These are phyloP conservation scores for Helotiales sp. DNA, from an alignment of 2,329 filamentous ascomycete species.

Conservation along the genomic window DNA sequence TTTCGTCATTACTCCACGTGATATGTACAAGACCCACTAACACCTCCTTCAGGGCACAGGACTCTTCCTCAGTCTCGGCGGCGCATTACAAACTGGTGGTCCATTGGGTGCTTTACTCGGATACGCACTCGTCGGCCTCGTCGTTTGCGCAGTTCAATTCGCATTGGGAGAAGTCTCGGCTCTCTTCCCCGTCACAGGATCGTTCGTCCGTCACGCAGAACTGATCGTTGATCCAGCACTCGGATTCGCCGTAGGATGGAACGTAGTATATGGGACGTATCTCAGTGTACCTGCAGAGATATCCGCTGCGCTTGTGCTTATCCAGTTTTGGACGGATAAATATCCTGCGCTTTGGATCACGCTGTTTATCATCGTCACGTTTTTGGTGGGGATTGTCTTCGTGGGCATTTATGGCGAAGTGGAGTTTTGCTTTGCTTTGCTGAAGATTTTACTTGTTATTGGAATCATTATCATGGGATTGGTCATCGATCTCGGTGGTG, in stretches of 20 bases:
- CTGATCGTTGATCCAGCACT: conserved; percentile 45
- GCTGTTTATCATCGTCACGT: conserved; percentile 45
- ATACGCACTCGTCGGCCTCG: conserved; percentile 40
- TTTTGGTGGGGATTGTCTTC: conserved; percentile 45
- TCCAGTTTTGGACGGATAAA: conserved; percentile 67
- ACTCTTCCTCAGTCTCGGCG: conserved; percentile 57
- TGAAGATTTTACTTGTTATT: conserved; percentile 66
- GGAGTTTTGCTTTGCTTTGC: conserved; percentile 56
- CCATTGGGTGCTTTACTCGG: conserved; percentile 52
- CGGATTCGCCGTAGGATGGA: conserved; percentile 42
- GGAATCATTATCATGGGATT: conserved; percentile 53
- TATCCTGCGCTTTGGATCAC: conserved; percentile 51
- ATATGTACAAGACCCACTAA: background rate
- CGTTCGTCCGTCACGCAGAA: conserved; percentile 44
- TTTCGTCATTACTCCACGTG: background rate
- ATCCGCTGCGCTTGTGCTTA: conserved; percentile 64
- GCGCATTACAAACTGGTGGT: conserved; percentile 53
- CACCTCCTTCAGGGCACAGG: conserved; percentile 50
- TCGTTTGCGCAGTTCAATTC: conserved; percentile 53
- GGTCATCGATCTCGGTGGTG: conserved; percentile 56
- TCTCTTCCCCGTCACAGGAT: conserved; percentile 44
- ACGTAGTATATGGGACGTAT: conserved; percentile 42
- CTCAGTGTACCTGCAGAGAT: conserved; percentile 55
- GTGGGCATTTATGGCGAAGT: conserved; percentile 55
- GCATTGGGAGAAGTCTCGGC: conserved; percentile 44